A percentile compares a stretch with the other conserved stretches of the same genome.
Evolutionary conservation across 768 basidiomycete species (phyloP).

Genomic region (Infundibulicybe gibba): DNA sequence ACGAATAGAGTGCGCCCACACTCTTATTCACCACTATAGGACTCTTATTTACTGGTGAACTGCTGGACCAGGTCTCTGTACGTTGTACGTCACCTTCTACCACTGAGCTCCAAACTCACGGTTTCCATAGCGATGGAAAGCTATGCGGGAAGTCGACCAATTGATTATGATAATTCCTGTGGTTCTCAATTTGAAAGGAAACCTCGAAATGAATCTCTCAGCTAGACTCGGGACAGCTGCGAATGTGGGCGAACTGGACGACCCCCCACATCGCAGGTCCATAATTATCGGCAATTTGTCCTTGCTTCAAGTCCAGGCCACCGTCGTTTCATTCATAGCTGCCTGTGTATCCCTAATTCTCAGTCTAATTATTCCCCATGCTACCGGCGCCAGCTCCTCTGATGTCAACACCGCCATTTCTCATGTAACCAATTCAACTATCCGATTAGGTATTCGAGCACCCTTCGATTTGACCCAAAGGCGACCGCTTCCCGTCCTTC

Average conservation of each 20-base stretch:
- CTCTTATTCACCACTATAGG: slow-evolving; percentile 82
- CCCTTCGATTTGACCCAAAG: too few species aligned
- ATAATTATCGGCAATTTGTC: slow-evolving; percentile 82
- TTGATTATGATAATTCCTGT: slow-evolving; percentile 96
- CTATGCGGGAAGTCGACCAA: slow-evolving; percentile 88
- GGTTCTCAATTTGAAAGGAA: slow-evolving; percentile 93
- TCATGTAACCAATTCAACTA: too few species aligned
- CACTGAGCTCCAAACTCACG: not conserved
- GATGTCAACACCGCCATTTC: too few species aligned
- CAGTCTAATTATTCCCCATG: slow-evolving; percentile 54
- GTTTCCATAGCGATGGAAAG: slow-evolving; percentile 70
- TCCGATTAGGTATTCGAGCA: too few species aligned
- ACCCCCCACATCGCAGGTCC: slow-evolving; percentile 50
- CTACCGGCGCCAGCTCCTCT: slow-evolving; percentile 13
- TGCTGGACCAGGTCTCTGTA: slow-evolving; percentile 85
- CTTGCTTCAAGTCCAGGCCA: slow-evolving; percentile 90
- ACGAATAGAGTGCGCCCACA: slow-evolving; percentile 77
- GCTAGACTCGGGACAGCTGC: slow-evolving; percentile 93
- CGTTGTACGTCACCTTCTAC: slow-evolving; percentile 15
- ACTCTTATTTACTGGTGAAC: slow-evolving; percentile 85
- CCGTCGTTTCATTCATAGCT: slow-evolving; percentile 84
- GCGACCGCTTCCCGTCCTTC: slow-evolving; percentile 1
- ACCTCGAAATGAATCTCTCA: slow-evolving; percentile 98
- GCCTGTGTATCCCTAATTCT: slow-evolving; percentile 74
- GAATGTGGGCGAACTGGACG: slow-evolving; percentile 90